Conservation (phyloP, 768 basidiomycete genomes). For the Multifurca ochricompacta region DNA sequence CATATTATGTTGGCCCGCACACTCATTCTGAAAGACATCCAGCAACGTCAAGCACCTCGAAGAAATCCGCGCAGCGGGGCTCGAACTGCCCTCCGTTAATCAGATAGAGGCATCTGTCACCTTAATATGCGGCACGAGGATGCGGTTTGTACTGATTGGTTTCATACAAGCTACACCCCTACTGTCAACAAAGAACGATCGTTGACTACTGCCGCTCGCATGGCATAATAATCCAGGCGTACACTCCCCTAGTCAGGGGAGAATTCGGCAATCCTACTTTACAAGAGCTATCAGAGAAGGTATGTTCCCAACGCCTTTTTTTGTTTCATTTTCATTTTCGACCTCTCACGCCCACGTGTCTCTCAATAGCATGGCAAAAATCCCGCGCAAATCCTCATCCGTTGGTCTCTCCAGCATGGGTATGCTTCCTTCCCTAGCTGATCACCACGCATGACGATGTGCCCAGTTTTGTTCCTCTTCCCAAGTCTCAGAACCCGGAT, state of each 20-base stretch:
- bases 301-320: slow-evolving; percentile 25
- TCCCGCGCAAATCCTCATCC: slow-evolving; percentile 72
- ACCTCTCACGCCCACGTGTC: too few species aligned
- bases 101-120: slow-evolving; percentile 58
- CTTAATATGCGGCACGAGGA: neutral
- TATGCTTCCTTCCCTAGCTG: slow-evolving; percentile 28
- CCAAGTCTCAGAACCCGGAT: slow-evolving; percentile 64
- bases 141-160: neutral
- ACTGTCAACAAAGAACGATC: slow-evolving; percentile 41
- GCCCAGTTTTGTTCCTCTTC: slow-evolving; percentile 67
- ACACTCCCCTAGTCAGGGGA: slow-evolving; percentile 62
- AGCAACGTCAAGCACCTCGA: slow-evolving; percentile 68
- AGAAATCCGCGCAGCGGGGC: slow-evolving; percentile 57
- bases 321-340: neutral
- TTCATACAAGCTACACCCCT: slow-evolving; percentile 63
- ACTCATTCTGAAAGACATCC: neutral
- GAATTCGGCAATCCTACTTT: slow-evolving; percentile 43
- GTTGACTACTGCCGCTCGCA: slow-evolving; percentile 41
- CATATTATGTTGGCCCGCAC: neutral
- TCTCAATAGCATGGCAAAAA: slow-evolving; percentile 44
- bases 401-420: slow-evolving; percentile 88
- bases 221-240: slow-evolving; percentile 64
- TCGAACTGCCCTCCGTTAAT: slow-evolving; percentile 64
- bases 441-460: neutral
- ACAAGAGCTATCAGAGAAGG: slow-evolving; percentile 50